Conservation (phyloP, 148 eudicot species). For the Simmondsia chinensis region DNA sequence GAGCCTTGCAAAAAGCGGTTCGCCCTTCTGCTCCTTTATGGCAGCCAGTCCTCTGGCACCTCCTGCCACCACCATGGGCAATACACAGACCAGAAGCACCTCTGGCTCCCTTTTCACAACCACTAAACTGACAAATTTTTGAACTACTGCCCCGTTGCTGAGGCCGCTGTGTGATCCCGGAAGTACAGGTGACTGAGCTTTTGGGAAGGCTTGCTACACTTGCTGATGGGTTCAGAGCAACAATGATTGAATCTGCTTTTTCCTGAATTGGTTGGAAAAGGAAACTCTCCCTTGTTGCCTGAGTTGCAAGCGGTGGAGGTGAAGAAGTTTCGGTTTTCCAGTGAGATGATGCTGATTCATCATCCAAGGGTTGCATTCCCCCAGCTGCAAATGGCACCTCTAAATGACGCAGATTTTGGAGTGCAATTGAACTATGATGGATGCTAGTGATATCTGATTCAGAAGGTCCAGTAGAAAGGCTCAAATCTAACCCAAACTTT, state of each 20-base stretch:
- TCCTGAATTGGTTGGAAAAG: slow-evolving; percentile 25
- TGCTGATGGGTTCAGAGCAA: slow-evolving; percentile 37
- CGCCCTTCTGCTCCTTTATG: slow-evolving; percentile 95
- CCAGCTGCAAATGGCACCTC: slow-evolving; percentile 12
- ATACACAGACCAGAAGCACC: slow-evolving; percentile 97
- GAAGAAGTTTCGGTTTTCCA: slow-evolving; percentile 17
- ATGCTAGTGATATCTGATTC: slow-evolving; percentile 76
- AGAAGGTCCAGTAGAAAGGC: slow-evolving; percentile 57
- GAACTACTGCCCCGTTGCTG: slow-evolving; percentile 42
- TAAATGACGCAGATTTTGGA: slow-evolving; percentile 15
- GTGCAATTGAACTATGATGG: slow-evolving; percentile 21
- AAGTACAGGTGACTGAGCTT: slow-evolving; percentile 83
- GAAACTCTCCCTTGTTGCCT: slow-evolving; percentile 10
- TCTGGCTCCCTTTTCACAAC: slow-evolving; percentile 89
- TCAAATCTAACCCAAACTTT: slow-evolving; percentile 54
- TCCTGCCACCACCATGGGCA: slow-evolving; percentile 96
- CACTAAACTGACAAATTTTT: slow-evolving; percentile 63
- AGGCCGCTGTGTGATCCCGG: slow-evolving; percentile 44
- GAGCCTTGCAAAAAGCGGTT: slow-evolving; percentile 97
- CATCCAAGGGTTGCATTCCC: slow-evolving; percentile 13
- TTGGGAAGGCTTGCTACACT: slow-evolving; percentile 41
- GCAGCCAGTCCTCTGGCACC: slow-evolving; percentile 90
- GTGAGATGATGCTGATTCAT: slow-evolving; percentile 26
- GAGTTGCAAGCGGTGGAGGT: slow-evolving; percentile 18
- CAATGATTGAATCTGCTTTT: slow-evolving; percentile 17